Evolutionary conservation across 176 grass and related monocot genomes (phyloP).

Genomic region (Oropetium thomaeum): DNA sequence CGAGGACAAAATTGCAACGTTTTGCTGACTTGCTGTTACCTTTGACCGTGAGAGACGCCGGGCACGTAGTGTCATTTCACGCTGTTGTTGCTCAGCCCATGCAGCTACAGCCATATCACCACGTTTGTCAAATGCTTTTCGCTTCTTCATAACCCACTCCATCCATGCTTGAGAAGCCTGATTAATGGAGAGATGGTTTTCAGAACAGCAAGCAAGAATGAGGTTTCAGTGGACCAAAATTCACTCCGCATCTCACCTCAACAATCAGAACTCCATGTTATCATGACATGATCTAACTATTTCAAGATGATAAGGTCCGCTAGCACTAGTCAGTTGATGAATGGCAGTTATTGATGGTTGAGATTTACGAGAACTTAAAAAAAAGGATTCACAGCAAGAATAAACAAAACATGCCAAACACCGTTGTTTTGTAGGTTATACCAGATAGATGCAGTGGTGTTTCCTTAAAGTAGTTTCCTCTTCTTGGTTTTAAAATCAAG

Average conservation of each 20-base stretch:
- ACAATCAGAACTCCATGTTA: neutral
- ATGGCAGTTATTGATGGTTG: neutral
- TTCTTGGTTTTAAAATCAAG: neutral
- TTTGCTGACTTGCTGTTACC: slow-evolving; percentile 31
- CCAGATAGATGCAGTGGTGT: neutral
- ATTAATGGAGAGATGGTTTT: slow-evolving; percentile 10
- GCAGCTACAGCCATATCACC: slow-evolving; percentile 92
- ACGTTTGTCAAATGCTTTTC: slow-evolving; percentile 87
- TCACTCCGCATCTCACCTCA: neutral
- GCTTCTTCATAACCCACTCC: slow-evolving; percentile 92
- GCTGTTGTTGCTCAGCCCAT: slow-evolving; percentile 92
- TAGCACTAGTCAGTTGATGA: neutral
- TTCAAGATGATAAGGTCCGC: neutral
- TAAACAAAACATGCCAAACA: neutral
- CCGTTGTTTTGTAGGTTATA: neutral
- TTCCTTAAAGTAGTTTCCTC: neutral
- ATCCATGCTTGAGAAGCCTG: slow-evolving; percentile 81
- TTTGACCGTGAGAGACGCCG: slow-evolving; percentile 79
- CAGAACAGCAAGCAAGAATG: slow-evolving; percentile 12
- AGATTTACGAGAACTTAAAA: too few species aligned
- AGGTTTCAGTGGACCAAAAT: neutral
- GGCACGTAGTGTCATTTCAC: slow-evolving; percentile 67
- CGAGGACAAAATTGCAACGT: neutral
- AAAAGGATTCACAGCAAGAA: too few species aligned
- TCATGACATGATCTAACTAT: neutral